Evolutionary conservation across 2,329 filamentous ascomycete genomes (phyloP), one percentile per base, ranked within the genome.

Genomic region (Aspergillus sp.): DNA sequence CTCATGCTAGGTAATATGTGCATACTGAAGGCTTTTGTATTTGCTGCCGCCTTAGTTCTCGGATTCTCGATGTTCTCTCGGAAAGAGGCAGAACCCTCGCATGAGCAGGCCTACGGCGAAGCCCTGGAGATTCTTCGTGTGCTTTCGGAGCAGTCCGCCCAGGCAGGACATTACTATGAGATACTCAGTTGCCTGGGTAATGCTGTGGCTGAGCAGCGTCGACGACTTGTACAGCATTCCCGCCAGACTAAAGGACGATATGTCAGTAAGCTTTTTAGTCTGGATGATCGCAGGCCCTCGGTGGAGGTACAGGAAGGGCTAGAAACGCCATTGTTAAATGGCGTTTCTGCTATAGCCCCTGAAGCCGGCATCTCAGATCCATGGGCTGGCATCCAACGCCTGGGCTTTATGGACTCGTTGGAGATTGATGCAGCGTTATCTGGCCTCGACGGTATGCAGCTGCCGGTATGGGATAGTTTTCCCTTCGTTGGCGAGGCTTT

Each of bases 101-200:
- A 70, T 8, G 72, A 74, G 36, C 63, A 60, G 6, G 81, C 84
- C 0, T 87, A 87, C 62, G 71, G 75, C 19, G 78, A 80, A 2
- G 81, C 84, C 1, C 77, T 80, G 4, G 76, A 81, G 17, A 80
- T 87, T 1, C 76, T 87, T 1, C 74, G 74, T 1, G 78, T 78
- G 32, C 70, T 87, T 0, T 78, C 81, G 0, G 70, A 70, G 0
- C 78, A 82, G 51, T 85, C 82, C 43, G 81, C 84, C 0, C 85
- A 87, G 62, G 85, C 85, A 3, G 80, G 78, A 2, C 84, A 86
- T 55, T 87, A 87, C 65, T 77, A 80, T 12, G 82, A 86, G 5
- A 87, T 87, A 19, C 73, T 87, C 7, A 80, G 75, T 0, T 72
- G 78, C 2, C 71, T 85, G 4, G 76, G 78, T 0, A 77, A 78